These are phyloP conservation scores for Acacia pycnantha DNA, from an alignment of 331 rosid genomes.

Conservation along the genomic window DNA sequence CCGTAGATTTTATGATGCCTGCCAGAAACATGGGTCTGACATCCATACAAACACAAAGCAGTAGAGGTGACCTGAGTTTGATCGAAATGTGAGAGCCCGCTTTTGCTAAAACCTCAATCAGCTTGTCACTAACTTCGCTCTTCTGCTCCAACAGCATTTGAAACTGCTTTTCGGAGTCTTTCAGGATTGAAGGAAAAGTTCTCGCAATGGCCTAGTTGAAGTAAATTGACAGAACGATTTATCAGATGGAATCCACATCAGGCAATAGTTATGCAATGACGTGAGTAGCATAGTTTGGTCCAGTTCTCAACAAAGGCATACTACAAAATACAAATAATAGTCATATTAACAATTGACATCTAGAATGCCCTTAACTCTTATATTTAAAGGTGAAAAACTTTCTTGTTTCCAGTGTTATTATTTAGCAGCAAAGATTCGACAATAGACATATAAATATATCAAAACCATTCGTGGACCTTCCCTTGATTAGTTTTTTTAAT, in stretches of 20 bases:
- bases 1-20: slow-evolving; percentile 3
- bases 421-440: neutral
- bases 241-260: slow-evolving; percentile 18
- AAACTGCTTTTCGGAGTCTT: slow-evolving; percentile 66
- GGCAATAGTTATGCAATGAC: neutral
- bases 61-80: slow-evolving; percentile 59
- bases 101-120: slow-evolving; percentile 71
- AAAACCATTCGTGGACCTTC: slow-evolving; percentile 2
- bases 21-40: slow-evolving; percentile 16
- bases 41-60: slow-evolving; percentile 20
- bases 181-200: slow-evolving; percentile 70
- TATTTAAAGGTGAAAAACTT: neutral
- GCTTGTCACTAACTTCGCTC: slow-evolving; percentile 51
- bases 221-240: slow-evolving; percentile 24
- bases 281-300: slow-evolving; percentile 20
- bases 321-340: neutral
- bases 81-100: slow-evolving; percentile 64
- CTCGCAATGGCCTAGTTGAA: slow-evolving; percentile 60
- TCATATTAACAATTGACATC: slow-evolving; percentile 14
- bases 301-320: slow-evolving; percentile 12
- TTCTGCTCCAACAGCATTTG: slow-evolving; percentile 57
- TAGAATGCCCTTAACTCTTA: neutral
- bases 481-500: neutral
- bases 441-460: neutral
- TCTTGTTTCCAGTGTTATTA: neutral